A percentile compares a stretch with the other conserved stretches of the same genome.
phyloP scores from a whole-genome alignment of 805 yeast genomes.

The Suhomyces sp. region DNA sequence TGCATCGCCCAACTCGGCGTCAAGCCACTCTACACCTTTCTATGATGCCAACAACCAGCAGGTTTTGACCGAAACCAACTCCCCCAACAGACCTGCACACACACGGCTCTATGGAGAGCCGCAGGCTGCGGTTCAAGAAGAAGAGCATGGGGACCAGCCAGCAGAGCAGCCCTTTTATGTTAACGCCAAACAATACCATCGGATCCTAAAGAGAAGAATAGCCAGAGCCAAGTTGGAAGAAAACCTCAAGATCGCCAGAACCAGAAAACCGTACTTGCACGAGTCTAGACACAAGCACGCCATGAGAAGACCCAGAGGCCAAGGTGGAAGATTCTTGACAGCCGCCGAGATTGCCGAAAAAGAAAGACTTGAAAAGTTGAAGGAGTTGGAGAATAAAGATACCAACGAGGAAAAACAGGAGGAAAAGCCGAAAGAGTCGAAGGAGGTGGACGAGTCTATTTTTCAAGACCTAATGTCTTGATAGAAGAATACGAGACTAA shows the following conservation, averaged over 20 bases:
- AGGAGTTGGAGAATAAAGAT: conserved; percentile 29
- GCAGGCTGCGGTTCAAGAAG: conserved; percentile 7
- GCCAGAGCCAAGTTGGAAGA: conserved; percentile 95
- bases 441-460: conserved; percentile 11
- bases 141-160: conserved; percentile 16
- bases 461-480: conserved; percentile 14
- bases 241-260: conserved; percentile 78
- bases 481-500: too few relatives aligned
- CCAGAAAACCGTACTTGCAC: conserved; percentile 90
- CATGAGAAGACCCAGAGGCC: conserved; percentile 98
- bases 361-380: conserved; percentile 38
- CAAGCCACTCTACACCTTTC: conserved; percentile 20
- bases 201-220: conserved; percentile 86
- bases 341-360: conserved; percentile 66
- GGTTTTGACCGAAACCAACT: conserved; percentile 1
- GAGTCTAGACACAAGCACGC: conserved; percentile 98
- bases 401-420: conserved; percentile 1
- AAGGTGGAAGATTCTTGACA: conserved; percentile 94
- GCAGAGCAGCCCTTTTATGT: conserved; percentile 93
- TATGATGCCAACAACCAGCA: conserved; percentile 18
- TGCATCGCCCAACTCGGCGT: conserved; percentile 7
- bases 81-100: conserved; percentile 11
- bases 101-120: conserved; percentile 8
- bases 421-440: neutral
- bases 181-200: conserved; percentile 95